phyloP scores from a whole-genome alignment of 306 rosid species.

The Medicago arabica region DNA sequence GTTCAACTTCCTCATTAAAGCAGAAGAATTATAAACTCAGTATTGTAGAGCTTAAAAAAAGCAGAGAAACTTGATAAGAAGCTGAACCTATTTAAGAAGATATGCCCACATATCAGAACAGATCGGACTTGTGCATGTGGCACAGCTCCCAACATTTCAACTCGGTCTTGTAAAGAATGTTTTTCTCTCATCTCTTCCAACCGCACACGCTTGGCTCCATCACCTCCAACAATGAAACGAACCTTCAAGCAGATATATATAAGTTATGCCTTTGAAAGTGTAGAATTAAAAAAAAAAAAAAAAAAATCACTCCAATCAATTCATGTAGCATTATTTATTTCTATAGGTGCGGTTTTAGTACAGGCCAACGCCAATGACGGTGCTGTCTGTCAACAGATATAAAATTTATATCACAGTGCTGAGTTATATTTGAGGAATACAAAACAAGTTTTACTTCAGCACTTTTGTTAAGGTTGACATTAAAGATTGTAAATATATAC shows the following conservation, averaged over 20 bases:
- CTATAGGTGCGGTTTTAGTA: background rate
- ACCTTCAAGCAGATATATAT: conserved; percentile 61
- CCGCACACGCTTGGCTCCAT: conserved; percentile 93
- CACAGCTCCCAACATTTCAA: conserved; percentile 93
- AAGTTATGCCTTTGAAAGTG: conserved; percentile 38
- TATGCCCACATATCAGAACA: conserved; percentile 81
- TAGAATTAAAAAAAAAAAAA: background rate
- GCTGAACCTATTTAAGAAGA: conserved; percentile 84
- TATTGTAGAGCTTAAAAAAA: conserved; percentile 15
- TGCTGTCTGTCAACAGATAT: conserved; percentile 9
- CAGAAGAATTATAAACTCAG: background rate
- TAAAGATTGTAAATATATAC: background rate
- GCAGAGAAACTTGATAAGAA: background rate
- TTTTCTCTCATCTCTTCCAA: conserved; percentile 98
- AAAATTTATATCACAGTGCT: background rate
- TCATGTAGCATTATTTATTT: conserved; percentile 1
- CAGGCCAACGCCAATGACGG: background rate
- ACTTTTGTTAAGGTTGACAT: background rate
- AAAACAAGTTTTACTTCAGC: conserved; percentile 17
- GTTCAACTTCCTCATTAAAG: conserved; percentile 26
- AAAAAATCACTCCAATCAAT: conserved; percentile 24
- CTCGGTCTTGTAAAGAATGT: conserved; percentile 92
- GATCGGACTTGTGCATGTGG: conserved; percentile 82
- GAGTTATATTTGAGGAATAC: background rate
- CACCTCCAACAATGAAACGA: conserved; percentile 88